These are phyloP conservation scores for Beauveria rudraprayagi DNA, from an alignment of 2,329 filamentous ascomycete genomes.

Conservation along the genomic window DNA sequence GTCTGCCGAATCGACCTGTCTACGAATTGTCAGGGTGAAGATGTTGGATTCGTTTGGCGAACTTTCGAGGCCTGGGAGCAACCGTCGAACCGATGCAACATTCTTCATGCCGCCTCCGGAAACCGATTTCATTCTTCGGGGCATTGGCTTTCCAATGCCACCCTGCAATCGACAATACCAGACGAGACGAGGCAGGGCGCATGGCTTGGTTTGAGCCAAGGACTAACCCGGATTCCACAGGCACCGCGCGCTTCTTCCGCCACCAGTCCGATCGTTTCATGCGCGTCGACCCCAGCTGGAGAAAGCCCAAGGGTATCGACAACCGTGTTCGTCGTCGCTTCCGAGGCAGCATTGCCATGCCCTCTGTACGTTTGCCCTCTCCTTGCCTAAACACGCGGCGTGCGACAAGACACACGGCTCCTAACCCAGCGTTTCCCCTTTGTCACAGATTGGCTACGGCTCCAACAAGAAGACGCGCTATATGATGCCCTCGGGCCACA, in stretches of 20 bases:
- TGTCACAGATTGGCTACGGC: slow-evolving; percentile 81
- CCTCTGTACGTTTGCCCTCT: slow-evolving; percentile 39
- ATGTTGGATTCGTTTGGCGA: background rate
- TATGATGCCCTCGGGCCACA: slow-evolving; percentile 98
- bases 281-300: slow-evolving; percentile 84
- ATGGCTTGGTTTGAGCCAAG: background rate
- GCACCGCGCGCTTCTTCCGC: slow-evolving; percentile 89
- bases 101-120: background rate
- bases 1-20: background rate
- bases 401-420: background rate
- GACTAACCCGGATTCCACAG: slow-evolving; percentile 39
- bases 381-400: background rate
- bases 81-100: background rate
- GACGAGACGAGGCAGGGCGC: background rate
- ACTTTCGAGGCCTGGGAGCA: background rate
- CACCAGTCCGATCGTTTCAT: slow-evolving; percentile 98
- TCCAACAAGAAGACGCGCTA: slow-evolving; percentile 99
- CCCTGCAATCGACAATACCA: too few relatives aligned
- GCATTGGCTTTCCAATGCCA: background rate
- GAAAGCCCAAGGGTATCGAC: slow-evolving; percentile 99
- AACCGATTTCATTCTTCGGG: background rate
- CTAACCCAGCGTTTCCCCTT: too few relatives aligned
- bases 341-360: slow-evolving; percentile 92
- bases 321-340: slow-evolving; percentile 96
- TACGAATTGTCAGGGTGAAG: background rate